phyloP scores from a whole-genome alignment of 192 early-diverging fungal genomes.

The Coemansia sp. region DNA sequence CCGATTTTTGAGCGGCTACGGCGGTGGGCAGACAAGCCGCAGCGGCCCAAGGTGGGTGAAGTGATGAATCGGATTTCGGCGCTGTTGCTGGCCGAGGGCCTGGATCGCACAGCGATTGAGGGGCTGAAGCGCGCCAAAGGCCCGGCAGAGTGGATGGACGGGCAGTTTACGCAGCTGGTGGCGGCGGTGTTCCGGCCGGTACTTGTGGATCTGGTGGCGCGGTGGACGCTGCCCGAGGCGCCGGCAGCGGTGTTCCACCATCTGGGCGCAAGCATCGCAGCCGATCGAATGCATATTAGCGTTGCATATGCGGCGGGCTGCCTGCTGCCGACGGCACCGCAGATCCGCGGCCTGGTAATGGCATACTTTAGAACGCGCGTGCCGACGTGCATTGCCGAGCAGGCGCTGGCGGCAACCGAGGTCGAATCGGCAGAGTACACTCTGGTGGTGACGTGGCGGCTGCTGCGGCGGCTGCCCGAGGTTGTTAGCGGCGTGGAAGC shows the following conservation, averaged over 20 bases:
- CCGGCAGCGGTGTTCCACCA: conserved; percentile 30
- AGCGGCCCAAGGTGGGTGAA: not conserved
- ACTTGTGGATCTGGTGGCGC: conserved; percentile 73
- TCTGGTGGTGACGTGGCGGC: conserved; percentile 47
- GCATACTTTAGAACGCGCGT: conserved; percentile 14
- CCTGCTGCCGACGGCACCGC: conserved; percentile 65
- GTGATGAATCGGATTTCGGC: conserved; percentile 25
- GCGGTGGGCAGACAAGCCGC: conserved; percentile 20
- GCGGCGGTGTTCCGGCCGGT: conserved; percentile 62
- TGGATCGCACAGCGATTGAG: not conserved
- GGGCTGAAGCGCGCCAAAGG: not conserved
- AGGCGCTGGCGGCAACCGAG: conserved; percentile 1
- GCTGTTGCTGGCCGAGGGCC: conserved; percentile 30
- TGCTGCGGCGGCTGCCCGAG: conserved; percentile 53
- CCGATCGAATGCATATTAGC: conserved; percentile 34
- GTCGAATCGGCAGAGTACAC: not conserved
- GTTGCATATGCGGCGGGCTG: conserved; percentile 56
- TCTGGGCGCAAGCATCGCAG: not conserved
- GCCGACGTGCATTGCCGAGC: conserved; percentile 9
- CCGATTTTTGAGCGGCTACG: conserved; percentile 6
- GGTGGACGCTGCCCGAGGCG: conserved; percentile 61
- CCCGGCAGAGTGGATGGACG: conserved; percentile 25
- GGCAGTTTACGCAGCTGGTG: conserved; percentile 24
- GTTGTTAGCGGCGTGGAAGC: conserved; percentile 1
- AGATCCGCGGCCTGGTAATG: conserved; percentile 59